phyloP scores from a whole-genome alignment of 768 basidiomycete genomes.

The Strobilomyces confusus region DNA sequence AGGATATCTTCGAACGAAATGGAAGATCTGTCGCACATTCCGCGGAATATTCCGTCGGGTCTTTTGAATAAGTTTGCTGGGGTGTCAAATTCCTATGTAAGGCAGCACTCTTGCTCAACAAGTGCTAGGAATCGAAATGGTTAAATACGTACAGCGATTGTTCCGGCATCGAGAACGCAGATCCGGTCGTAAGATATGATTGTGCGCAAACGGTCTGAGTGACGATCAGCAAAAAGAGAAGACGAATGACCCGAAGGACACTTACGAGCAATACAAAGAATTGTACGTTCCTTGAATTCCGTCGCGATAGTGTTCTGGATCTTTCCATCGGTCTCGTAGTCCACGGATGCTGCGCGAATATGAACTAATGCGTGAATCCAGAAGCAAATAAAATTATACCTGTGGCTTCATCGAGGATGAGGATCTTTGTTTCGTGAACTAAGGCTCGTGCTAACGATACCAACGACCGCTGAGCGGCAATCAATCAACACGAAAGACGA shows the following conservation, averaged over 20 bases:
- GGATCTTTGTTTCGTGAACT: constrained; percentile 79
- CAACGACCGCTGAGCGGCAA: constrained; percentile 65
- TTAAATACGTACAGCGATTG: constrained; percentile 53
- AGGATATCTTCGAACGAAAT: constrained; percentile 70
- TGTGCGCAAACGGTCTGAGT: constrained; percentile 73
- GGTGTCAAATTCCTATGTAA: constrained; percentile 70
- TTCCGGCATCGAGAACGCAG: constrained; percentile 79
- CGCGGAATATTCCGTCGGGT: constrained; percentile 66
- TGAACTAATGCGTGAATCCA: not conserved
- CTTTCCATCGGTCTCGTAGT: constrained; percentile 85
- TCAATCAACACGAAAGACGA: not conserved
- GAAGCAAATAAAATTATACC: constrained; percentile 32
- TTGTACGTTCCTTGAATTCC: constrained; percentile 80
- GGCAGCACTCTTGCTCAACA: not conserved
- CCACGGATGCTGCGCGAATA: constrained; percentile 60
- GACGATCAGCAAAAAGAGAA: not conserved
- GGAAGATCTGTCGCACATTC: constrained; percentile 83
- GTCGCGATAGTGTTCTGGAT: constrained; percentile 87
- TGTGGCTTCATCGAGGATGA: constrained; percentile 90
- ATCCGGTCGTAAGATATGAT: constrained; percentile 88
- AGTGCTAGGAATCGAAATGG: not conserved
- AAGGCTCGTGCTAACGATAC: constrained; percentile 87
- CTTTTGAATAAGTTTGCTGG: constrained; percentile 60
- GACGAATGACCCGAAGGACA: constrained; percentile 7
- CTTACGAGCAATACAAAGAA: constrained; percentile 84